phyloP scores from a whole-genome alignment of 1,139 yeast genomes.

The Magnusiomyces fungicola region DNA sequence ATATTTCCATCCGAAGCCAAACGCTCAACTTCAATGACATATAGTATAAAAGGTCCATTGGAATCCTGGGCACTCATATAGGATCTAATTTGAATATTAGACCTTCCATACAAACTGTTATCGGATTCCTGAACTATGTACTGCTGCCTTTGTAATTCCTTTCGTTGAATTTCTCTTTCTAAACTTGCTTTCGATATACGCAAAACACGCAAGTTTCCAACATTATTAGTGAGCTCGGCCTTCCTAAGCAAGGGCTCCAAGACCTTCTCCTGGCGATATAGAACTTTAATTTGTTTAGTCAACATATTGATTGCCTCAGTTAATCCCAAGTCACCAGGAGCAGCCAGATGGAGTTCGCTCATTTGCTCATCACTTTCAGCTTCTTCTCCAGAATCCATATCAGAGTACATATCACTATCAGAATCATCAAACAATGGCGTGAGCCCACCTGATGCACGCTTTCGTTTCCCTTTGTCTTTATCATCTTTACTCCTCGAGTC shows the following conservation, averaged over 20 bases:
- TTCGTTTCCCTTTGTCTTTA: not conserved
- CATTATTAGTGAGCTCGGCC: slow-evolving; percentile 76
- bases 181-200: slow-evolving; percentile 59
- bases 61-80: slow-evolving; percentile 47
- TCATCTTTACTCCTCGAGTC: not conserved
- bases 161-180: slow-evolving; percentile 59
- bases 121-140: slow-evolving; percentile 78
- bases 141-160: slow-evolving; percentile 72
- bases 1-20: slow-evolving; percentile 40
- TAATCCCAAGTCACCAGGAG: slow-evolving; percentile 61
- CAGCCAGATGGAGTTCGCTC: slow-evolving; percentile 39
- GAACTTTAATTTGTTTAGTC: slow-evolving; percentile 50
- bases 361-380: slow-evolving; percentile 1
- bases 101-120: slow-evolving; percentile 66
- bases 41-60: slow-evolving; percentile 53
- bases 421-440: slow-evolving; percentile 6
- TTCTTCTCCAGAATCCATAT: not conserved
- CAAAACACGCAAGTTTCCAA: slow-evolving; percentile 59
- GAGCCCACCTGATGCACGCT: not conserved
- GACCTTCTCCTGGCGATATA: slow-evolving; percentile 56
- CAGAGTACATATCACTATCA: slow-evolving; percentile 4
- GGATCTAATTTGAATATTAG: slow-evolving; percentile 58
- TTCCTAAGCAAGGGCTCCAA: slow-evolving; percentile 61
- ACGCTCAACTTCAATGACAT: slow-evolving; percentile 70
- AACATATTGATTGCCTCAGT: slow-evolving; percentile 58